These are phyloP conservation scores for Aspergillus flavus DNA, from an alignment of 2,329 filamentous ascomycete species.

Conservation along the genomic window DNA sequence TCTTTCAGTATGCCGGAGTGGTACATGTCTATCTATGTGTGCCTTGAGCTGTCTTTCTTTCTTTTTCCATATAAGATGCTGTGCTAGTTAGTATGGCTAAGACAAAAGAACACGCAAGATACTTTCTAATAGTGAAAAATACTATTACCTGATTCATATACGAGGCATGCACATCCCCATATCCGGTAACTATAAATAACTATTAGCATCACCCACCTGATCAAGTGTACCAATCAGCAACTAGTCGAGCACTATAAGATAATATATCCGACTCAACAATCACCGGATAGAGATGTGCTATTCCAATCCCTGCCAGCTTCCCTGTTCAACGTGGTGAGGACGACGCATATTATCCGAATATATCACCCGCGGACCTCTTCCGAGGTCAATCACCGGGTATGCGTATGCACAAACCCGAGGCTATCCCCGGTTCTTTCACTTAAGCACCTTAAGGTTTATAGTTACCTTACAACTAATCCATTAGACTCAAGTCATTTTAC, in stretches of 20 bases:
- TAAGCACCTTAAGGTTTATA: neutral
- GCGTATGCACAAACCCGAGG: neutral
- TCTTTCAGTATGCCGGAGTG: too few relatives aligned
- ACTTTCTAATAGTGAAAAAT: neutral
- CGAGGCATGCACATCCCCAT: neutral
- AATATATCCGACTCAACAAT: neutral
- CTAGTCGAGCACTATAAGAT: neutral
- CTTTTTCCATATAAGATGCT: neutral
- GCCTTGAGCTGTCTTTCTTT: neutral
- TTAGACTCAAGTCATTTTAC: neutral
- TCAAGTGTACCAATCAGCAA: neutral
- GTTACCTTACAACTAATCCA: neutral
- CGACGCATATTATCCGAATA: neutral
- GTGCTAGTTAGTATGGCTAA: neutral
- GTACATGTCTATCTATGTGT: too few relatives aligned
- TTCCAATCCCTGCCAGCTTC: neutral
- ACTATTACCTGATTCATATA: neutral
- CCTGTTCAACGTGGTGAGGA: neutral
- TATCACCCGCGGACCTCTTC: neutral
- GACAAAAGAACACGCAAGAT: neutral
- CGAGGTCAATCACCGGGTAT: neutral
- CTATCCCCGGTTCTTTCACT: neutral
- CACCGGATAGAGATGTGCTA: neutral
- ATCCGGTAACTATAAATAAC: neutral
- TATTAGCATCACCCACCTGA: neutral